These are phyloP conservation scores for Penicillium sp. DNA, from an alignment of 2,329 filamentous ascomycete species.

Conservation along the genomic window DNA sequence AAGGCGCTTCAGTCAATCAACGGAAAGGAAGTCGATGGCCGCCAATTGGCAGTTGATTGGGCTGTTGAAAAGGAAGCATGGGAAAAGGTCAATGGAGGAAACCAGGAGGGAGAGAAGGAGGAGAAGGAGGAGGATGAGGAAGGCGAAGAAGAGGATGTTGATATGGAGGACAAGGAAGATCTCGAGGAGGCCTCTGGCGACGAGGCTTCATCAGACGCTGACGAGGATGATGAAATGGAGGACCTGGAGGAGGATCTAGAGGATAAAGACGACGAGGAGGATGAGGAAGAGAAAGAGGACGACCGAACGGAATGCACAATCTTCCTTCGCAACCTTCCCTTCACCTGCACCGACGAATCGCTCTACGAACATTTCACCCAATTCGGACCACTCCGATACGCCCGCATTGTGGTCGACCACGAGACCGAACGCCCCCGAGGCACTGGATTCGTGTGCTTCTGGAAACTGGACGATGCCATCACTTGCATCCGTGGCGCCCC, in stretches of 20 bases:
- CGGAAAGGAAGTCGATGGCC: constrained; percentile 86
- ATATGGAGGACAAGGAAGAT: constrained; percentile 62
- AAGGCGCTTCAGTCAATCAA: constrained; percentile 84
- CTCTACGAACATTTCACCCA: constrained; percentile 84
- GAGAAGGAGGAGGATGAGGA: constrained; percentile 24
- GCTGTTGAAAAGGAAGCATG: constrained; percentile 90
- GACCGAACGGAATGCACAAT: constrained; percentile 73
- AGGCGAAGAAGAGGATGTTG: constrained; percentile 52
- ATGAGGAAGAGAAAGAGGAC: constrained; percentile 55
- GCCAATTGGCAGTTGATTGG: constrained; percentile 92
- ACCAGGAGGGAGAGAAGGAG: constrained; percentile 34
- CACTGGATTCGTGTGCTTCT: constrained; percentile 95
- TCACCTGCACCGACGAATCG: constrained; percentile 80
- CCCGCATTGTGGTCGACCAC: constrained; percentile 85
- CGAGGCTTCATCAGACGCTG: constrained; percentile 10
- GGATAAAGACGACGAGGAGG: constrained; percentile 48
- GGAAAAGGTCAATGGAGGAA: constrained; percentile 67
- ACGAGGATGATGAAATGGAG: constrained; percentile 18
- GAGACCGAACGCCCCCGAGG: constrained; percentile 85
- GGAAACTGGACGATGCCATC: constrained; percentile 74
- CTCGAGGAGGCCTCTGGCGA: constrained; percentile 43
- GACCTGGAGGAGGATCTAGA: constrained; percentile 18
- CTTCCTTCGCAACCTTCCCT: constrained; percentile 94
- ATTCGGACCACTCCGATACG: constrained; percentile 89
- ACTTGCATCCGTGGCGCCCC: constrained; percentile 79